Base-by-base conservation (phyloP, 345 rosid species). In the Gossypium herbaceum region DNA sequence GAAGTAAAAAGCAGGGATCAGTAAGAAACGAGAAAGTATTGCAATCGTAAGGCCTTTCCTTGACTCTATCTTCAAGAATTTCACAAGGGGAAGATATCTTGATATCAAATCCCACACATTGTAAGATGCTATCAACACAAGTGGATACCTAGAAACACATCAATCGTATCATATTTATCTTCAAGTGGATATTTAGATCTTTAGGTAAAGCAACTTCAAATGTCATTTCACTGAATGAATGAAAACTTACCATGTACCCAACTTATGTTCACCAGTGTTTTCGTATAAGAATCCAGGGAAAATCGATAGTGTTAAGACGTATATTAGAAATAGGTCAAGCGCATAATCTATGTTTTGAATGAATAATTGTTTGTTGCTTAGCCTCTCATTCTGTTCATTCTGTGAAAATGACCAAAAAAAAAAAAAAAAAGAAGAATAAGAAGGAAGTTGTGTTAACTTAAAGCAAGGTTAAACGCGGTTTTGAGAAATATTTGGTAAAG, bases 251-350 rank as follows among this genome's bases (percentile, higher is more conserved):
- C 98, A 91, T 13, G 57, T 0, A 0, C 95, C 94, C 68, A 90
- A 76, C 56, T 82, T 70, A 70, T 95, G 97, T 9, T 81, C 4
- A 17, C 98, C 99, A 0, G 97, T 93, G 75, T 95, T 84, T 81
- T 95, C 98, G 12, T 69, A 91, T 24, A 95, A 47, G 85, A 95
- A 93, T 1, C 99, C 96, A 0, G 98, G 99, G 66, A 93, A 90
- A 34, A 95, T 91, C 1, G 98, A 85, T 27, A 91, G 64, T 25
- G 98, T 91, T 55, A 91, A 77, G 13, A 90, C 89, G 57, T 90
- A 93, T 48, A 87, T 85, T 39, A 95, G 82, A 76, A 74, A 83
- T 22, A 95, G 76, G 55, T 90, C 97, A 34, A 88, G 52, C 60
- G 80, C 86, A 57, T 88, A 91, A 78, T 95, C 99, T 29, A 86